These are phyloP conservation scores for Kregervanrija delftensis DNA, from an alignment of 805 yeast genomes.

Conservation along the genomic window DNA sequence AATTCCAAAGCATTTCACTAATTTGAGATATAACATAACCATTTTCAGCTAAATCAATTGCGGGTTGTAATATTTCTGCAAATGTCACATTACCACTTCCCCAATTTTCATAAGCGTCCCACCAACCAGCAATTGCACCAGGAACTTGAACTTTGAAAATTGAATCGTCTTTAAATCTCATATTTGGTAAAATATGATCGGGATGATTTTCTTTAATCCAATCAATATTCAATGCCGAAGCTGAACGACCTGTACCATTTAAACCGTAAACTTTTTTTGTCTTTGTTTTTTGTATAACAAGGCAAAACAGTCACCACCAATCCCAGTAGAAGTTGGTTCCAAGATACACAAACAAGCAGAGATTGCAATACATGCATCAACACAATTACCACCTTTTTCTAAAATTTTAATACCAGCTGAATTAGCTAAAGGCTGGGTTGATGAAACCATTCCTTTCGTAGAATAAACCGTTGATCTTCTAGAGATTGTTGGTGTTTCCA, in stretches of 20 bases:
- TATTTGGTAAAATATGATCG: constrained; percentile 35
- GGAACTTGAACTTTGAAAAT: constrained; percentile 65
- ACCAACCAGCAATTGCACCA: constrained; percentile 78
- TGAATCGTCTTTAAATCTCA: constrained; percentile 45
- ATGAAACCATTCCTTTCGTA: constrained; percentile 63
- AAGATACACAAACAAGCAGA: constrained; percentile 48
- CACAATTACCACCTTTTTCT: constrained; percentile 66
- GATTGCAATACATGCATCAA: constrained; percentile 57
- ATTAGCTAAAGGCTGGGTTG: constrained; percentile 72
- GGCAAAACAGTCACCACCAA: constrained; percentile 65
- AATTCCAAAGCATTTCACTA: constrained; percentile 44
- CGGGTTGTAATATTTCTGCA: constrained; percentile 53
- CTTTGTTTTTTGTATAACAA: constrained; percentile 45
- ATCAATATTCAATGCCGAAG: constrained; percentile 42
- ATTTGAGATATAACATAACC: constrained; percentile 63
- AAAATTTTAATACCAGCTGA: constrained; percentile 65
- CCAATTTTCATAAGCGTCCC: constrained; percentile 61
- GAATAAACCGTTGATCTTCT: constrained; percentile 73
- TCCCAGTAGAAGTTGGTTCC: constrained; percentile 58
- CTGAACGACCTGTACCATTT: constrained; percentile 73
- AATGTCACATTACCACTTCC: constrained; percentile 63
- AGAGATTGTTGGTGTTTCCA: constrained; percentile 26
- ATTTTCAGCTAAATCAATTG: constrained; percentile 59
- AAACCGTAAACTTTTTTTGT: constrained; percentile 53
- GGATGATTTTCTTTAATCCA: constrained; percentile 33